Conservation (phyloP, 345 rosid genomes). For the Populus pruinosa region DNA sequence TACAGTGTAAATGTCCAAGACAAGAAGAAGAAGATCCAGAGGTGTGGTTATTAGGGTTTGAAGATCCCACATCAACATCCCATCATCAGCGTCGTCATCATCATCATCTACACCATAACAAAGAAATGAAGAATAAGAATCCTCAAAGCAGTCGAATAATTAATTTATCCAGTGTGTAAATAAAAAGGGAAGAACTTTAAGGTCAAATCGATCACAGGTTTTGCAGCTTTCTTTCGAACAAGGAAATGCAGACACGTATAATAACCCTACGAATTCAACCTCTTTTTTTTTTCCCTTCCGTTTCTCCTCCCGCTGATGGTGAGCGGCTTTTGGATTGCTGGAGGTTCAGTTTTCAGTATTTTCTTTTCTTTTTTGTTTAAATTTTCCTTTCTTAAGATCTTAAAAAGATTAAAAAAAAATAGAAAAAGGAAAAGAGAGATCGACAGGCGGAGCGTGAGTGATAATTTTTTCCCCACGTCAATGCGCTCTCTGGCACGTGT, state of each 20-base stretch:
- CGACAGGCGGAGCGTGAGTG: background rate
- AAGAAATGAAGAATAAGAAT: background rate
- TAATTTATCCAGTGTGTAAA: background rate
- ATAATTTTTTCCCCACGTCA: background rate
- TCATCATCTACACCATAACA: background rate
- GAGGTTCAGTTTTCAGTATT: background rate
- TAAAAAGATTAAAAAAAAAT: background rate
- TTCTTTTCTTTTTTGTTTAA: background rate
- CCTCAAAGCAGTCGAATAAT: background rate
- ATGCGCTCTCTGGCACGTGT: background rate
- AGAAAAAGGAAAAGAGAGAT: background rate
- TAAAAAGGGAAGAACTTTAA: background rate
- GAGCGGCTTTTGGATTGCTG: background rate
- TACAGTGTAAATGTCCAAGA: background rate
- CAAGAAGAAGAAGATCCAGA: background rate
- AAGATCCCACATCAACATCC: background rate
- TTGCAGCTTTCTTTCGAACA: background rate
- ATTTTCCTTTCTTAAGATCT: too few relatives aligned
- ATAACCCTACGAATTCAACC: background rate
- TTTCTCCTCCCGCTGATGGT: background rate
- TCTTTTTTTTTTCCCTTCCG: background rate
- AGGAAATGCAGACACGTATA: background rate
- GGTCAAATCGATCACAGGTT: background rate
- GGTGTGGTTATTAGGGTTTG: slow-evolving; percentile 1
- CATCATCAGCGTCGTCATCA: background rate